phyloP scores from a whole-genome alignment of 345 rosid species.

The Laguncularia racemosa region DNA sequence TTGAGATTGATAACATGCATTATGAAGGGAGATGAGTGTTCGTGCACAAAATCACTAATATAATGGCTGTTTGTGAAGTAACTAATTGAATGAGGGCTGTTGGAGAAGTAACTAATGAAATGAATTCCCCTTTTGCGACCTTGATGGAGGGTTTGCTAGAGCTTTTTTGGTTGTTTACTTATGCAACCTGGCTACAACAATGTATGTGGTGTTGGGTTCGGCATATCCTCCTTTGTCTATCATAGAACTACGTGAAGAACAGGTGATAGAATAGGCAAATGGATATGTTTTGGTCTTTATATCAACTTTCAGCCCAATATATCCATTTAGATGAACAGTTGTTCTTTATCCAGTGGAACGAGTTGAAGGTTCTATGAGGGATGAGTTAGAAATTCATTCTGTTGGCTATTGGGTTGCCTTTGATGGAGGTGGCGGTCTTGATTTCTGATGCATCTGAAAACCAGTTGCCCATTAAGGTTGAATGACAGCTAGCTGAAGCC shows the following conservation, averaged over 20 bases:
- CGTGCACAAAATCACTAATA: constrained; percentile 74
- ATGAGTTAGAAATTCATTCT: too few relatives aligned
- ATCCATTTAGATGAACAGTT: neutral
- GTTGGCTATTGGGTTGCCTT: too few relatives aligned
- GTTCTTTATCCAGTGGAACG: too few relatives aligned
- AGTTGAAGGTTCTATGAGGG: too few relatives aligned
- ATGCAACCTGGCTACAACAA: constrained; percentile 65
- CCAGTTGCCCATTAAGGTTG: too few relatives aligned
- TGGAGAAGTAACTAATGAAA: constrained; percentile 69
- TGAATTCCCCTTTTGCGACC: constrained; percentile 95
- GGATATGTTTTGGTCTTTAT: constrained; percentile 82
- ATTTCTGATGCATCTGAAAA: too few relatives aligned
- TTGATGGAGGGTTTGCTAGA: constrained; percentile 98
- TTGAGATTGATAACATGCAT: constrained; percentile 69
- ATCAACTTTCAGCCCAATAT: constrained; percentile 93
- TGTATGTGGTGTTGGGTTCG: constrained; percentile 82
- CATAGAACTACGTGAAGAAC: constrained; percentile 91
- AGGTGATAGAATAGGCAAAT: constrained; percentile 70
- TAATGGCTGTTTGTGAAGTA: constrained; percentile 83
- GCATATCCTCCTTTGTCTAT: constrained; percentile 92
- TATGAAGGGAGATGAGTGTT: constrained; percentile 88
- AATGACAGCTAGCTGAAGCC: too few relatives aligned
- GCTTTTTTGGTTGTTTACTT: constrained; percentile 80
- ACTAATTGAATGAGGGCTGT: too few relatives aligned
- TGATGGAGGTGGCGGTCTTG: too few relatives aligned